Conservation (phyloP, 225 moss, liverwort and hornwort genomes). For the Rhytidiadelphus loreus region DNA sequence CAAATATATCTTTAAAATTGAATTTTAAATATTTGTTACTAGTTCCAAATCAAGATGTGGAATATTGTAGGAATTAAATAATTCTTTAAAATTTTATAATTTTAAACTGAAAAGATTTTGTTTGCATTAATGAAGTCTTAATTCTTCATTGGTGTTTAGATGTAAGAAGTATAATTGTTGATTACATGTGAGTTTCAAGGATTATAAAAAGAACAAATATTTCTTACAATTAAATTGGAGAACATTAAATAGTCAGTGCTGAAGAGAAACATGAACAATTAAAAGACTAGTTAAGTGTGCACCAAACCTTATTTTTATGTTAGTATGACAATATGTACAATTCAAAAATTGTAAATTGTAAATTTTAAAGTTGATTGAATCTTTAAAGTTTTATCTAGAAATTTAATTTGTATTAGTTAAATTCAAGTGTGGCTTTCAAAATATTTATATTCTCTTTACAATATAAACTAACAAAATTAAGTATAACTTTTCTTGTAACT, state of each 20-base stretch:
- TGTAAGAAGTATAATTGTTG: neutral
- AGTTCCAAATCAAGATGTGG: neutral
- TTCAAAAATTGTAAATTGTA: too few species aligned
- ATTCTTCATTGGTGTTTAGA: neutral
- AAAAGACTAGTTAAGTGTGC: too few species aligned
- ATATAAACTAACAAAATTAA: neutral
- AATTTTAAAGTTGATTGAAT: neutral
- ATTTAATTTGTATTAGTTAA: too few species aligned
- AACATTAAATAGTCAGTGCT: neutral
- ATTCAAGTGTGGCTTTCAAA: fast-evolving
- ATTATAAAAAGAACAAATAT: neutral
- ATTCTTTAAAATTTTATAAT: too few species aligned
- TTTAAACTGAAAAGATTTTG: too few species aligned
- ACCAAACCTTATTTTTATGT: neutral
- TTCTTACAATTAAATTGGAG: too few species aligned
- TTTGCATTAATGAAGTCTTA: neutral
- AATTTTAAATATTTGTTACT: too few species aligned
- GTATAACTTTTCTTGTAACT: fast-evolving
- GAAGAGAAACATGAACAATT: too few species aligned
- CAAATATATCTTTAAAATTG: too few species aligned
- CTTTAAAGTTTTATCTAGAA: fast-evolving
- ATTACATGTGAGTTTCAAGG: neutral
- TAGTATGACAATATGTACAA: too few species aligned
- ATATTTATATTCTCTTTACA: too few species aligned
- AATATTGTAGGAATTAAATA: neutral